Evolutionary conservation across 495 filamentous ascomycete genomes (phyloP).

Genomic region (Podospora sp.): DNA sequence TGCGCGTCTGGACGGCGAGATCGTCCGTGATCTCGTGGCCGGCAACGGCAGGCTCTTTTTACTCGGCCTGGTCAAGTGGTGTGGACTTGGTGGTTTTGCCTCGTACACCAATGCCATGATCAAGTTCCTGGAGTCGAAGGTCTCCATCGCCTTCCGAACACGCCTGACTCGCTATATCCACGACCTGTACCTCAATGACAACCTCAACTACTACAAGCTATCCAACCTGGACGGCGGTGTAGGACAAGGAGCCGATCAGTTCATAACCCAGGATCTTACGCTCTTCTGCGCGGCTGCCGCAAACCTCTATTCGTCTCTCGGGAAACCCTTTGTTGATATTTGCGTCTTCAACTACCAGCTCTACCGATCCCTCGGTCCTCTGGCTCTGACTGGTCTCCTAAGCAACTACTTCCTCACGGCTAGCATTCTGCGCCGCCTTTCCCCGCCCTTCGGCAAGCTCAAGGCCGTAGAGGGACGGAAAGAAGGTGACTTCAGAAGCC

Average conservation of each 20-base stretch:
- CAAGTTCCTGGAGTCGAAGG: constrained; percentile 96
- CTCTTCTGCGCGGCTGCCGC: constrained; percentile 92
- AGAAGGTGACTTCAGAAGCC: constrained; percentile 88
- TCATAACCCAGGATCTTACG: constrained; percentile 96
- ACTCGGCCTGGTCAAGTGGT: constrained; percentile 83
- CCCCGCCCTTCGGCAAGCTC: constrained; percentile 93
- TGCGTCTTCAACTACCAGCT: constrained; percentile 98
- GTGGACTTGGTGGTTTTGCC: constrained; percentile 66
- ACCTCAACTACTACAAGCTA: constrained; percentile 94
- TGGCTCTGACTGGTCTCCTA: constrained; percentile 82
- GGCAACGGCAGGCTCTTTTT: constrained; percentile 88
- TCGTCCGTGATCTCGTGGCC: constrained; percentile 92
- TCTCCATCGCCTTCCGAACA: constrained; percentile 97
- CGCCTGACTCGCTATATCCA: constrained; percentile 96
- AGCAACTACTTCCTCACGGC: constrained; percentile 93
- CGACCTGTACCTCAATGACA: constrained; percentile 92
- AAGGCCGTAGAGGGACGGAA: constrained; percentile 92
- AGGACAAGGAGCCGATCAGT: constrained; percentile 91
- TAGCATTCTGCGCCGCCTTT: constrained; percentile 79
- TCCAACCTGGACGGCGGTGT: constrained; percentile 92
- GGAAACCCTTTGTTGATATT: constrained; percentile 93
- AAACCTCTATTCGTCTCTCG: constrained; percentile 91
- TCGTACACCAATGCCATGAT: constrained; percentile 97
- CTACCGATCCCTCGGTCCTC: constrained; percentile 84
- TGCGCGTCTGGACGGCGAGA: constrained; percentile 91